Evolutionary conservation across 2,329 filamentous ascomycete genomes (phyloP).

Genomic region (Myriosclerotinia scirpicola): DNA sequence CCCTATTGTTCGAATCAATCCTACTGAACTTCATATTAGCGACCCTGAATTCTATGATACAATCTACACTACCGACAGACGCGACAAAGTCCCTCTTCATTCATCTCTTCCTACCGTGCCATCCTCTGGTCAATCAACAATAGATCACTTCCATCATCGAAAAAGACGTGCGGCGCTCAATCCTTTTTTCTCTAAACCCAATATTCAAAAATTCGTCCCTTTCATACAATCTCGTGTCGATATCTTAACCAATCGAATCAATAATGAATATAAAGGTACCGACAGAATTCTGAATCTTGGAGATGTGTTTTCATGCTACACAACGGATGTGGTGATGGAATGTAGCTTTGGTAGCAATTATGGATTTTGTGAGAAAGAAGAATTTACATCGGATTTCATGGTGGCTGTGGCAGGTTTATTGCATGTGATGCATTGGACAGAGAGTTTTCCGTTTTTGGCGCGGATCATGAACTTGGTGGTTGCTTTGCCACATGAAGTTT

Average conservation of each 20-base stretch:
- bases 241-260: neutral
- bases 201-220: constrained; percentile 18
- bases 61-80: constrained; percentile 40
- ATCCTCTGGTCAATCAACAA: constrained; percentile 25
- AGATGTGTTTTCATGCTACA: constrained; percentile 13
- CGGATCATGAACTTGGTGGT: constrained; percentile 2
- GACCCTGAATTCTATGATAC: constrained; percentile 44
- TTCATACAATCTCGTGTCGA: constrained; percentile 19
- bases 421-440: constrained; percentile 9
- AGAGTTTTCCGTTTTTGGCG: constrained; percentile 10
- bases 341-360: constrained; percentile 29
- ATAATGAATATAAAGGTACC: constrained; percentile 14
- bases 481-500: constrained; percentile 8
- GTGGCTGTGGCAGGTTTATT: neutral
- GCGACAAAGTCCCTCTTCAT: constrained; percentile 26
- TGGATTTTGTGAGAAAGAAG: constrained; percentile 8
- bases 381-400: constrained; percentile 14
- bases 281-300: constrained; percentile 8
- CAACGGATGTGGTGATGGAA: constrained; percentile 35
- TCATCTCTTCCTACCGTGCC: constrained; percentile 17
- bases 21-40: constrained; percentile 44
- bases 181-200: constrained; percentile 32
- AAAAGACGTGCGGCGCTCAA: constrained; percentile 30
- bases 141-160: constrained; percentile 31
- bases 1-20: constrained; percentile 43